These are phyloP conservation scores for Boletellus sp. DNA, from an alignment of 1,284 basidiomycete species.

Conservation along the genomic window DNA sequence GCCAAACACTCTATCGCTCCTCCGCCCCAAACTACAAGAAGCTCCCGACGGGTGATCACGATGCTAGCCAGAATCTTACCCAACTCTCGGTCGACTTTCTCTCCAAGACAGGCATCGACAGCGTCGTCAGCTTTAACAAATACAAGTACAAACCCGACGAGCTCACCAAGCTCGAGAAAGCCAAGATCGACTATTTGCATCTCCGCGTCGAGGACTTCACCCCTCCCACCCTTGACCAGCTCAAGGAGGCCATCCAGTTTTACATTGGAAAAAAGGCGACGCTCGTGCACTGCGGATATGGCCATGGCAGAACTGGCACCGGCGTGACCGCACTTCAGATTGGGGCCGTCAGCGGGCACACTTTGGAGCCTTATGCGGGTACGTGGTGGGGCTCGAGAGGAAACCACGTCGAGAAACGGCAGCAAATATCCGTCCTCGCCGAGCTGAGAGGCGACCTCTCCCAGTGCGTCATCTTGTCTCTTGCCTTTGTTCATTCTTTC, in stretches of 20 bases:
- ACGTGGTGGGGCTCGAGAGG: not conserved
- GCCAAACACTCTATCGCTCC: not conserved
- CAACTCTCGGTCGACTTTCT: not conserved
- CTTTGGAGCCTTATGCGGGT: not conserved
- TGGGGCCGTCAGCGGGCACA: not conserved
- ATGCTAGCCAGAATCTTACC: constrained; percentile 1
- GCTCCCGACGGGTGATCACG: not conserved
- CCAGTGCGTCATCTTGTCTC: not conserved
- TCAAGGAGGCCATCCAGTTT: not conserved
- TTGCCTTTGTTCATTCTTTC: no score
- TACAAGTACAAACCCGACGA: not conserved
- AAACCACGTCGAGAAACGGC: not conserved
- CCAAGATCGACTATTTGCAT: not conserved
- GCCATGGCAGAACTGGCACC: not conserved
- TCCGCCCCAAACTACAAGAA: not conserved
- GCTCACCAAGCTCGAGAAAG: not conserved
- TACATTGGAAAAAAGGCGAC: not conserved
- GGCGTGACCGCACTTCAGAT: not conserved
- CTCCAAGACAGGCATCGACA: not conserved
- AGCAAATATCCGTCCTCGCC: not conserved
- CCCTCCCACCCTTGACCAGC: not conserved
- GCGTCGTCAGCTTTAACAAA: not conserved
- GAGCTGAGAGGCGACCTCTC: not conserved
- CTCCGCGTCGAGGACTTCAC: not conserved
- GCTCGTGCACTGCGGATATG: not conserved